A percentile compares a stretch with the other conserved stretches of the same genome.
Conservation (phyloP, 2,329 filamentous ascomycete species). For the Trichoderma asperellum region DNA sequence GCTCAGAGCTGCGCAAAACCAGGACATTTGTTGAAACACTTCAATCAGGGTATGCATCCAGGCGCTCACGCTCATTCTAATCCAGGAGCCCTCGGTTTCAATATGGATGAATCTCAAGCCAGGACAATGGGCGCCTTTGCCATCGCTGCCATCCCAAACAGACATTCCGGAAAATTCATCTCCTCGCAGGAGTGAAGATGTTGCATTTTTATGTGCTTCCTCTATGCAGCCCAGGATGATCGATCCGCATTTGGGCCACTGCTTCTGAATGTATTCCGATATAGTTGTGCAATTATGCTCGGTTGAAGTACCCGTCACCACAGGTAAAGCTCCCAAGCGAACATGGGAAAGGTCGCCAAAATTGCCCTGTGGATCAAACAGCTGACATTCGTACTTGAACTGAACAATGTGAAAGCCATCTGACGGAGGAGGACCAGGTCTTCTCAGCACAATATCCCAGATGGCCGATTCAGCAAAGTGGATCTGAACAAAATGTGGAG, state of each 20-base stretch:
- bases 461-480: slow-evolving; percentile 45
- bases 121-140: slow-evolving; percentile 35
- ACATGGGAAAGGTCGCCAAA: slow-evolving; percentile 38
- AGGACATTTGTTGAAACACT: slow-evolving; percentile 45
- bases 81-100: slow-evolving; percentile 41
- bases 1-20: slow-evolving; percentile 43
- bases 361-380: slow-evolving; percentile 39
- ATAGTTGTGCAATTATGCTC: slow-evolving; percentile 42
- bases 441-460: slow-evolving; percentile 43
- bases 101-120: slow-evolving; percentile 43
- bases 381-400: slow-evolving; percentile 43
- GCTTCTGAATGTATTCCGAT: slow-evolving; percentile 39
- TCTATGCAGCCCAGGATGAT: slow-evolving; percentile 40
- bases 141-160: slow-evolving; percentile 43
- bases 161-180: slow-evolving; percentile 41
- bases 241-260: slow-evolving; percentile 42
- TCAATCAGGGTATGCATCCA: slow-evolving; percentile 44
- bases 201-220: slow-evolving; percentile 40
- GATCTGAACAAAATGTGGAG: slow-evolving; percentile 44
- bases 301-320: slow-evolving; percentile 43
- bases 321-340: slow-evolving; percentile 39
- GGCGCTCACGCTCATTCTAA: slow-evolving; percentile 42
- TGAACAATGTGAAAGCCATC: slow-evolving; percentile 45
- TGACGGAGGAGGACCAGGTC: slow-evolving; percentile 38
- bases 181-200: slow-evolving; percentile 34